phyloP scores from a whole-genome alignment of 2,329 filamentous ascomycete species.

The Endoconidiophora polonica region DNA sequence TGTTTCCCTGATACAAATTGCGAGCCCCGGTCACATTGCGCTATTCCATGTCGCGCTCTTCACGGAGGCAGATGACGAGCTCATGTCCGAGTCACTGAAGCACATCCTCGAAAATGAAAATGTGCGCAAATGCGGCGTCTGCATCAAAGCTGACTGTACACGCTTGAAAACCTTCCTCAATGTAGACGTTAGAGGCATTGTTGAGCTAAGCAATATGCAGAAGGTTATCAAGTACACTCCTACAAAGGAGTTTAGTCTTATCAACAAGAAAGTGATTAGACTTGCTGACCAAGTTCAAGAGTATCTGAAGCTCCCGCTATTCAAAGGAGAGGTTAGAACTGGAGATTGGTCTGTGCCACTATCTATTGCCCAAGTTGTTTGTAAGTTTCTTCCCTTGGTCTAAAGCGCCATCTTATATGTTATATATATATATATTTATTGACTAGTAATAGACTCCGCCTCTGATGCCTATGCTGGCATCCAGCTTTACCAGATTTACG shows the following conservation, averaged over 20 bases:
- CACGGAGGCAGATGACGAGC: constrained; percentile 27
- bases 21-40: constrained; percentile 57
- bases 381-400: constrained; percentile 29
- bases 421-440: not conserved
- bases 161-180: constrained; percentile 50
- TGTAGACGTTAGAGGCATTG: constrained; percentile 47
- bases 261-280: constrained; percentile 50
- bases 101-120: constrained; percentile 53
- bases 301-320: constrained; percentile 55
- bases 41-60: constrained; percentile 67
- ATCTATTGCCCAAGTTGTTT: constrained; percentile 47
- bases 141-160: constrained; percentile 53
- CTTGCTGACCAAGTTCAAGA: constrained; percentile 56
- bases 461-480: constrained; percentile 69
- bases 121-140: constrained; percentile 62
- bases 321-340: constrained; percentile 56
- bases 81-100: constrained; percentile 55
- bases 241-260: constrained; percentile 27
- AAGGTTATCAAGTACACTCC: constrained; percentile 54
- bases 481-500: constrained; percentile 55
- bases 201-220: constrained; percentile 74
- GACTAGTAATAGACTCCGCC: constrained; percentile 46
- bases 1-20: constrained; percentile 69
- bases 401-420: not conserved
- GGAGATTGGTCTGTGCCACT: constrained; percentile 59